Percentiles rank a stretch among this genome's conserved stretches.
phyloP scores from a whole-genome alignment of 106 monocot species.

The Dendrobium huoshanense region DNA sequence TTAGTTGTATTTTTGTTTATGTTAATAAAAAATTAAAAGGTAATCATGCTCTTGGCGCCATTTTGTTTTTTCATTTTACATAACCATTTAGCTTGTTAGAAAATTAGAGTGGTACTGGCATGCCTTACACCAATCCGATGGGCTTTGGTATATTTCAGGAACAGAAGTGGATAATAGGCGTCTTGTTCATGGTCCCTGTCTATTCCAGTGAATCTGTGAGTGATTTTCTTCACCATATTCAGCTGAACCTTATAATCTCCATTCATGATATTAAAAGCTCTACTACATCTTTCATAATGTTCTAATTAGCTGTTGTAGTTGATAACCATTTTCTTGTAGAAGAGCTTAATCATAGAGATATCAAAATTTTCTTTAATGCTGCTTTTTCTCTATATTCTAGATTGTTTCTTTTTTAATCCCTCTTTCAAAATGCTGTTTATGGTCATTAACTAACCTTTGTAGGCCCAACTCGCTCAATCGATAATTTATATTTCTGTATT shows the following conservation, averaged over 20 bases:
- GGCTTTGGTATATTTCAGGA: conserved; percentile 40
- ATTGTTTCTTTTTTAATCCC: too few relatives aligned
- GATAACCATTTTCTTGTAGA: too few relatives aligned
- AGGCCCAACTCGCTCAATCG: neutral
- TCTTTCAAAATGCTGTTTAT: too few relatives aligned
- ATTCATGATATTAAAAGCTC: too few relatives aligned
- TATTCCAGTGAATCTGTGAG: conserved; percentile 87
- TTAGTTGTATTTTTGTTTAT: neutral
- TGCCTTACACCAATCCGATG: neutral
- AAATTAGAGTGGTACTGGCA: neutral
- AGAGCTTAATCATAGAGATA: too few relatives aligned
- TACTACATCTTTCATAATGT: too few relatives aligned
- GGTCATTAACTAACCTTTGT: too few relatives aligned
- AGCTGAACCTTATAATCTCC: neutral
- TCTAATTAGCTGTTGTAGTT: too few relatives aligned
- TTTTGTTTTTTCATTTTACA: neutral
- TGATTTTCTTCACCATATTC: neutral
- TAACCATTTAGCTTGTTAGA: neutral
- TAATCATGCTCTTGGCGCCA: neutral
- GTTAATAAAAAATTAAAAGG: neutral
- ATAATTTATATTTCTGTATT: neutral
- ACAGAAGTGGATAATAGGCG: conserved; percentile 82
- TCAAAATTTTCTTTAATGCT: too few relatives aligned
- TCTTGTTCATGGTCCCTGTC: conserved; percentile 83
- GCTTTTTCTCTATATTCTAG: too few relatives aligned